Percentiles rank a stretch among this genome's conserved stretches.
These are phyloP conservation scores for Prunella vulgaris DNA, from an alignment of 257 asterid genomes.

Conservation along the genomic window DNA sequence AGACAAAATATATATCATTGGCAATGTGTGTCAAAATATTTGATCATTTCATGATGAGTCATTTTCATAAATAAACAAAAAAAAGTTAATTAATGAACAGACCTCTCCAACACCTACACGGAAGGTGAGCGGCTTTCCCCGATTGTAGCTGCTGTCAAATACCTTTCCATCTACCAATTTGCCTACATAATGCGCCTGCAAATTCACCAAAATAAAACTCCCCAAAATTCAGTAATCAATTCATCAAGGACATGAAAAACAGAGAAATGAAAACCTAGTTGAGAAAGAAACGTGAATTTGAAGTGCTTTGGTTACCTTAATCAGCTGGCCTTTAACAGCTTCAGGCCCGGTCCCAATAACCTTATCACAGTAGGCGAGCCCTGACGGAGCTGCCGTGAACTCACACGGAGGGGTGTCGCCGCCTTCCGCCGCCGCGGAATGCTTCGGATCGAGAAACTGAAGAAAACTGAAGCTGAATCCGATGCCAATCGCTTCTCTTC, in stretches of 20 bases:
- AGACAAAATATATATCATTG: not conserved
- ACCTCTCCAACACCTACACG: conserved; percentile 95
- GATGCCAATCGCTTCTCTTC: conserved; percentile 36
- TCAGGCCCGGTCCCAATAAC: conserved; percentile 41
- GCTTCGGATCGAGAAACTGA: conserved; percentile 29
- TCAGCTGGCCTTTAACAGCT: conserved; percentile 49
- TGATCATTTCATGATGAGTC: not conserved
- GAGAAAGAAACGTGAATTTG: not conserved
- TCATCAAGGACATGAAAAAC: not conserved
- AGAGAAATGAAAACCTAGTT: not conserved
- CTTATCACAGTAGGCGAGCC: conserved; percentile 49
- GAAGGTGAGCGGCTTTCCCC: conserved; percentile 92
- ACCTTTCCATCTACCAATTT: conserved; percentile 73
- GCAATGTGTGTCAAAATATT: not conserved
- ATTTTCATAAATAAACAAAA: not conserved
- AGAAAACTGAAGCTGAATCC: conserved; percentile 34
- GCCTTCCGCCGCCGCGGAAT: conserved; percentile 26
- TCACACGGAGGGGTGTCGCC: conserved; percentile 25
- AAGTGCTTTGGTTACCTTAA: conserved; percentile 28
- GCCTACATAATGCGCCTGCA: conserved; percentile 87
- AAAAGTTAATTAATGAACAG: not conserved
- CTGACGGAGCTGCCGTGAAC: conserved; percentile 39
- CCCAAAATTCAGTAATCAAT: not conserved
- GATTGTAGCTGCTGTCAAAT: conserved; percentile 86
- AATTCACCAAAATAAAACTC: not conserved